Percentiles rank a stretch among this genome's conserved stretches.
These are phyloP conservation scores for Rhizoclosmatium sp. DNA, from an alignment of 192 early-diverging fungal genomes.

Conservation along the genomic window DNA sequence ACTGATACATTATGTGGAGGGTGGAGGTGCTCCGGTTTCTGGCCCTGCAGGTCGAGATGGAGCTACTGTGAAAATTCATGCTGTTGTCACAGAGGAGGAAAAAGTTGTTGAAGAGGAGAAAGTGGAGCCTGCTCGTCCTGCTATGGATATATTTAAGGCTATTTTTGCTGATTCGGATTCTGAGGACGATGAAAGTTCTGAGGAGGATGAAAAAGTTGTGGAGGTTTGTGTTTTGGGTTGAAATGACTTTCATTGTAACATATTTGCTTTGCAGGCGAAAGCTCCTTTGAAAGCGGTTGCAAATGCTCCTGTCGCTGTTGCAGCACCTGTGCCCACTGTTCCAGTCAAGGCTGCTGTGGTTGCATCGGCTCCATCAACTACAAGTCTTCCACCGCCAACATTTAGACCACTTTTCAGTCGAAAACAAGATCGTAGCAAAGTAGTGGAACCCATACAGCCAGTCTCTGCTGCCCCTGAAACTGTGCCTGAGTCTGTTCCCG, in stretches of 20 bases:
- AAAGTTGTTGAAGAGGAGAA: conserved; percentile 28
- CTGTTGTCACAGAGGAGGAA: not conserved
- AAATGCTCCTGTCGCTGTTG: not conserved
- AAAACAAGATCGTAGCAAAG: conserved; percentile 4
- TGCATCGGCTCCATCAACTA: not conserved
- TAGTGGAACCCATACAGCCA: conserved; percentile 37
- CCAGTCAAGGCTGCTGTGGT: not conserved
- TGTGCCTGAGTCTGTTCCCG: not conserved
- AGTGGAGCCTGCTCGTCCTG: conserved; percentile 60
- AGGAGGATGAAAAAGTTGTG: conserved; percentile 4
- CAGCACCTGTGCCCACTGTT: not conserved
- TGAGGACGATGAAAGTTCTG: conserved; percentile 53
- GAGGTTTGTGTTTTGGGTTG: not conserved
- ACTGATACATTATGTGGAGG: conserved; percentile 45
- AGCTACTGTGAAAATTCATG: not conserved
- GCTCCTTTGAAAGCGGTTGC: not conserved
- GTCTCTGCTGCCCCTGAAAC: not conserved
- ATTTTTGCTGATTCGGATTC: conserved; percentile 78
- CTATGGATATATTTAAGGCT: conserved; percentile 88
- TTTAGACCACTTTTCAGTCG: conserved; percentile 20
- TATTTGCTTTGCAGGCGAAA: not conserved
- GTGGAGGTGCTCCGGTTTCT: not conserved
- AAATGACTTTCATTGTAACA: not conserved
- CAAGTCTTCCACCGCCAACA: not conserved
- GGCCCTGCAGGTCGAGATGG: not conserved